Percentiles rank a stretch among this genome's conserved stretches.
These are phyloP conservation scores for Lentinus polychrous DNA, from an alignment of 1,284 basidiomycete species.

Conservation along the genomic window DNA sequence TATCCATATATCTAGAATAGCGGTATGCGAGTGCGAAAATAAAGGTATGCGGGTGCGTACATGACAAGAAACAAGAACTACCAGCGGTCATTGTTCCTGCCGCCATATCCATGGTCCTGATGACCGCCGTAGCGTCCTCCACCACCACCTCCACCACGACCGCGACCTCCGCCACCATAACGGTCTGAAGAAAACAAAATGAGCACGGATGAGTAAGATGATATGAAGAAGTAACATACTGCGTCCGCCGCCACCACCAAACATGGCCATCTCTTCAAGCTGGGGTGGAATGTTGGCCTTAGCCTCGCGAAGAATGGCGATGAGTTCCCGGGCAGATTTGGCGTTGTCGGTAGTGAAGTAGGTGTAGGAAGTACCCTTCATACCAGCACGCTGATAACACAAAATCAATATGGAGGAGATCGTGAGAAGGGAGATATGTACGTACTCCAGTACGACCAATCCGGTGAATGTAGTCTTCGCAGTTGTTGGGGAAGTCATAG, in stretches of 20 bases:
- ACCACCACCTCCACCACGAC: conserved; percentile 30
- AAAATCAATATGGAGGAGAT: conserved; percentile 16
- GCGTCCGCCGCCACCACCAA: conserved; percentile 72
- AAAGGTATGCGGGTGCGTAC: background rate
- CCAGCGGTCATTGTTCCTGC: conserved; percentile 23
- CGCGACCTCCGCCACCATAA: conserved; percentile 25
- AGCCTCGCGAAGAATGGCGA: conserved; percentile 86
- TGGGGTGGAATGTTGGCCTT: conserved; percentile 86
- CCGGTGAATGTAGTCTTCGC: conserved; percentile 91
- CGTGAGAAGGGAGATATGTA: conserved; percentile 11
- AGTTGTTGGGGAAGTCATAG: conserved; percentile 97
- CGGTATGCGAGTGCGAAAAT: background rate
- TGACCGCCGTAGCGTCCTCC: conserved; percentile 33
- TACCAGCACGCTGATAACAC: conserved; percentile 69
- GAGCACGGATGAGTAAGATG: background rate
- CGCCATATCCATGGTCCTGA: conserved; percentile 25
- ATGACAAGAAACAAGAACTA: conserved; percentile 10
- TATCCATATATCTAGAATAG: too few species aligned
- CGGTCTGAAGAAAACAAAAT: conserved; percentile 16
- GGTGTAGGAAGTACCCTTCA: conserved; percentile 89
- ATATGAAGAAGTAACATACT: conserved; percentile 32
- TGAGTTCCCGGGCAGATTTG: conserved; percentile 88
- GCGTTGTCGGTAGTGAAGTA: conserved; percentile 96
- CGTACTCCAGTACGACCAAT: conserved; percentile 85
- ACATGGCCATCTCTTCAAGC: conserved; percentile 90